Evolutionary conservation across 257 asterid species (phyloP), one percentile per base, ranked within the genome.

Genomic region (Primulina eburnea): DNA sequence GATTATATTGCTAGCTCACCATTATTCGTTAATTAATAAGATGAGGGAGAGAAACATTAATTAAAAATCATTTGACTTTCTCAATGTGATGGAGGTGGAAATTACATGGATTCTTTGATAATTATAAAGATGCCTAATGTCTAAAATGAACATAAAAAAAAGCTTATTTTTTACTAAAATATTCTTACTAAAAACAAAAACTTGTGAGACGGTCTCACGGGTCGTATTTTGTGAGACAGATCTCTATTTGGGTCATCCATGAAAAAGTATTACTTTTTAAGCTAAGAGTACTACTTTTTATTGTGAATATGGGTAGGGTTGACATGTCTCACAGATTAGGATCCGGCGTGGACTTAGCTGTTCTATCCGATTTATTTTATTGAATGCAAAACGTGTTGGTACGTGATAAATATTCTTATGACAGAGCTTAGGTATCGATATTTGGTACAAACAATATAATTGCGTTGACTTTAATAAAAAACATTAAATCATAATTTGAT

Each of bases 1-100:
- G 69, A 67, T 77, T 58, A 38, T 69, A 43, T 53, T 28, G 78
- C 69, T 80, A 78, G 64, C 75, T 75, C 72, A 33, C n/a, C 35
- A 52, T 65, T 66, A 52, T 55, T 61, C 67, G 57, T 29, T 21
- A 57, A 6, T 74, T 72, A 30, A 33, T 50, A 67, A 58, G 62
- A 55, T 7, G 4, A n/a, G 5, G 37, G 4, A 33, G 66, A 32
- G 8, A 34, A 17, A 14, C 52, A 62, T 8, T 33, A 9, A 62
- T 17, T 62, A 10, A n/a, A 47, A 17, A 50, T 50, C 57, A 14
- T 50, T 50, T 50, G 57, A 50, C 57, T 16, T 32, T n/a, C 30
- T 17, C 21, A n/a, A 7, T 29, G 52, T 14, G 40, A 34, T 30
- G 53, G 53, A 43, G 18, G 53, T 43, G 17, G 53, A 14, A 11